Evolutionary conservation across 768 basidiomycete species (phyloP).

Genomic region (Naganishia kalamii): DNA sequence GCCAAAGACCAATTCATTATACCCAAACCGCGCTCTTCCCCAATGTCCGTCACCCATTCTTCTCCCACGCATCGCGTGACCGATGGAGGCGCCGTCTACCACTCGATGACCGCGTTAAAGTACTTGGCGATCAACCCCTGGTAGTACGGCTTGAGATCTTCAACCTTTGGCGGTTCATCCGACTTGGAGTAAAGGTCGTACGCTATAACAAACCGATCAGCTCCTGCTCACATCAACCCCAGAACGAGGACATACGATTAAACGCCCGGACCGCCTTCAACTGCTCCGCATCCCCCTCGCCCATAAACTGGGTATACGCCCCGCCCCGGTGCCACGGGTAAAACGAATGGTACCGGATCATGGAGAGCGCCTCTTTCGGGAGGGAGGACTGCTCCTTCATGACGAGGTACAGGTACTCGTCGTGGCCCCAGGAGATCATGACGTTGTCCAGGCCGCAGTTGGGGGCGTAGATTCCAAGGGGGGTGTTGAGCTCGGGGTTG

Average conservation of each 20-base stretch:
- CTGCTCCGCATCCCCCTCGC: conserved; percentile 53
- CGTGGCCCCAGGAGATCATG: conserved; percentile 75
- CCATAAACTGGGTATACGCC: conserved; percentile 73
- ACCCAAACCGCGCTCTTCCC: too few relatives aligned
- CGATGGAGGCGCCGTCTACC: conserved; percentile 51
- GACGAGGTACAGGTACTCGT: conserved; percentile 84
- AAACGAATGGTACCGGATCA: conserved; percentile 93
- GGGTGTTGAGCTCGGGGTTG: conserved; percentile 38
- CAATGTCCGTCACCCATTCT: too few relatives aligned
- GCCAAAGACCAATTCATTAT: too few relatives aligned
- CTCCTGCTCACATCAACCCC: background rate
- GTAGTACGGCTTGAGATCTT: conserved; percentile 72
- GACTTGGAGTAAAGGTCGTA: conserved; percentile 91
- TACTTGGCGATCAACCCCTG: conserved; percentile 72
- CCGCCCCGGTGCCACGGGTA: conserved; percentile 92
- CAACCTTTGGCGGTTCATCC: conserved; percentile 61
- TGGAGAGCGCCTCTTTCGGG: conserved; percentile 72
- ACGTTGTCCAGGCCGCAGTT: conserved; percentile 45
- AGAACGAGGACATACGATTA: conserved; percentile 53
- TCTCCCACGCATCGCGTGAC: background rate
- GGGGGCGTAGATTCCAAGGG: conserved; percentile 42
- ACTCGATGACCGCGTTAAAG: conserved; percentile 74
- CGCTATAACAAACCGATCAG: conserved; percentile 41
- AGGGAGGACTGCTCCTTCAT: conserved; percentile 74
- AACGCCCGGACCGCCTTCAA: conserved; percentile 66